Evolutionary conservation across 768 basidiomycete species (phyloP).

Genomic region (Cystoderma amianthinum): DNA sequence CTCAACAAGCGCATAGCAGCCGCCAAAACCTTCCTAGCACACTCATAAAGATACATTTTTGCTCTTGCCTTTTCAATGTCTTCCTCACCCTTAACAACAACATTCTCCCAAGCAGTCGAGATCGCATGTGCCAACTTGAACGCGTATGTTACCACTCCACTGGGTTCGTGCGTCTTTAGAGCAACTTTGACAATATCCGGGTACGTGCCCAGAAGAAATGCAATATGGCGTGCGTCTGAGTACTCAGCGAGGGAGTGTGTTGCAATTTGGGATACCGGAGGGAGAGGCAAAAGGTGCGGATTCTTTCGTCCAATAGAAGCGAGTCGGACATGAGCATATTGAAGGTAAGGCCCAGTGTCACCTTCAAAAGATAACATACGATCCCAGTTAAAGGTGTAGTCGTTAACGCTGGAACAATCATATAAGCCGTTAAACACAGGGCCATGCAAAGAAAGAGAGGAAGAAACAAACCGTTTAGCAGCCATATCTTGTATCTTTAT

Average conservation of each 20-base stretch:
- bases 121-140: not conserved
- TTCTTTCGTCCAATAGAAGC: conserved; percentile 90
- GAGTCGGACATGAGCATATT: conserved; percentile 93
- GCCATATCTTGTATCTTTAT: conserved; percentile 93
- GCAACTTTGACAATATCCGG: not conserved
- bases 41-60: not conserved
- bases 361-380: conserved; percentile 95
- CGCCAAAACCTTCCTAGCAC: not conserved
- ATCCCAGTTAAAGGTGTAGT: conserved; percentile 93
- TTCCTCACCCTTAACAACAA: not conserved
- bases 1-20: not conserved
- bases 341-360: conserved; percentile 92
- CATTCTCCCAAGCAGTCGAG: not conserved
- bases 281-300: conserved; percentile 75
- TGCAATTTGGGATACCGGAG: conserved; percentile 67
- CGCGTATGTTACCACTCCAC: not conserved
- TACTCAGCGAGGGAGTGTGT: conserved; percentile 61
- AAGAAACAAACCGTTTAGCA: conserved; percentile 62
- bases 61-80: not conserved
- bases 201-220: conserved; percentile 81
- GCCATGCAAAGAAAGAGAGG: not conserved
- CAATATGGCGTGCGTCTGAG: conserved; percentile 74
- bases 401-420: conserved; percentile 39
- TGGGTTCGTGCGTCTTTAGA: not conserved
- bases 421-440: not conserved